Conservation (phyloP, 306 rosid genomes). For the Trifolium repens region DNA sequence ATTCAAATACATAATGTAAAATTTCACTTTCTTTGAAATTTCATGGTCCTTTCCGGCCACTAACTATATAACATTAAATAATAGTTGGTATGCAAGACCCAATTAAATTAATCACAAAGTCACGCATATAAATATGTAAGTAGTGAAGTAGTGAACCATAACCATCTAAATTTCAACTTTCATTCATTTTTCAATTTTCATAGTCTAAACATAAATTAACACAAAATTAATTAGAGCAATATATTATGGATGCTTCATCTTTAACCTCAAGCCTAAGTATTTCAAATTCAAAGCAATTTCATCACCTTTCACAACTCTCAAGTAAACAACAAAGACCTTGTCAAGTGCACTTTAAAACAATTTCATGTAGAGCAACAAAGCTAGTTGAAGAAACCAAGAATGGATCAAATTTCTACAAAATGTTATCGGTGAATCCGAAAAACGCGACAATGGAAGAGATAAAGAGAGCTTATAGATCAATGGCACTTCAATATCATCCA, state of each 20-base stretch:
- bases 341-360: background rate
- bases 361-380: slow-evolving; percentile 49
- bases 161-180: slow-evolving; percentile 2
- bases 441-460: slow-evolving; percentile 59
- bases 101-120: background rate
- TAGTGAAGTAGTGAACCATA: slow-evolving; percentile 1
- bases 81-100: background rate
- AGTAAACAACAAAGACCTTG: slow-evolving; percentile 31
- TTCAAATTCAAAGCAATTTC: slow-evolving; percentile 37
- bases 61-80: too few relatives aligned
- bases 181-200: background rate
- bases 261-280: slow-evolving; percentile 40
- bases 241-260: slow-evolving; percentile 42
- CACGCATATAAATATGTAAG: slow-evolving; percentile 27
- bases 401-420: slow-evolving; percentile 53
- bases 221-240: background rate
- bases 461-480: slow-evolving; percentile 67
- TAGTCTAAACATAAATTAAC: background rate
- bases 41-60: background rate
- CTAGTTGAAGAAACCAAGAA: background rate
- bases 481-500: slow-evolving; percentile 78
- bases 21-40: slow-evolving; percentile 1
- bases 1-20: background rate
- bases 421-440: slow-evolving; percentile 51
- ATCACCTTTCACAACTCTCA: slow-evolving; percentile 31